Base-by-base conservation (phyloP, 805 yeast species). In the Ogataea polymorpha region DNA sequence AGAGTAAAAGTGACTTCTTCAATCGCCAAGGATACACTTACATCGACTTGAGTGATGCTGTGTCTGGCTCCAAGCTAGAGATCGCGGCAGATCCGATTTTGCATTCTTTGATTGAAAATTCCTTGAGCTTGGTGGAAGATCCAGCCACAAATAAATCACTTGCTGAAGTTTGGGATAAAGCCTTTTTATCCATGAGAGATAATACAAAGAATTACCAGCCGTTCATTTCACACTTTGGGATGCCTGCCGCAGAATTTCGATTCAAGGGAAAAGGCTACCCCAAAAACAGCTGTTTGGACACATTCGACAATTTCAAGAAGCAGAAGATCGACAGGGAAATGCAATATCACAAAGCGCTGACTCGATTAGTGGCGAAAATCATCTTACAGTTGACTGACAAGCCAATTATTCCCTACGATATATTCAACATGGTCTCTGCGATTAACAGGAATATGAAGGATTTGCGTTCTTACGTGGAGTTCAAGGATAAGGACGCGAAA, bases 401-500 rank as follows among this genome's bases (percentile, higher is more conserved):
- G 29, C 95, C 97, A 1, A 60, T 87, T 29, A 67, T 90, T 13
- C 96, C 96, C 2, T 83, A 73, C 50, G 76, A 80, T 55, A 60
- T 86, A 25, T 60, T 57, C 3, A 65, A 66, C 5, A 70, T 77
- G 44, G 74, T 76, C 6, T 56, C 64, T 1, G 63, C 63, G 7
- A 49, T 86, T 44, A 66, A 65, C 15, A 55, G 61, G 1, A 74
- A 74, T 46, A 55, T 71, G 11, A 59, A 65, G 15, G 82, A 78
- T 42, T 61, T 87, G 23, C 67, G 68, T 32, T 50, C 54, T 3
- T 74, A 69, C 48, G 65, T 69, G 0, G 42, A 46, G 3, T 33
- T 37, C 23, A 42, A 48, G 34, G 38, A 29, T 25, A 16, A 35
- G 2, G 29, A 46, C 3, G 34, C 39, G 3, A 46, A 44, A 11